phyloP scores from a whole-genome alignment of 2,329 filamentous ascomycete genomes.

The Calonectria pteridis region DNA sequence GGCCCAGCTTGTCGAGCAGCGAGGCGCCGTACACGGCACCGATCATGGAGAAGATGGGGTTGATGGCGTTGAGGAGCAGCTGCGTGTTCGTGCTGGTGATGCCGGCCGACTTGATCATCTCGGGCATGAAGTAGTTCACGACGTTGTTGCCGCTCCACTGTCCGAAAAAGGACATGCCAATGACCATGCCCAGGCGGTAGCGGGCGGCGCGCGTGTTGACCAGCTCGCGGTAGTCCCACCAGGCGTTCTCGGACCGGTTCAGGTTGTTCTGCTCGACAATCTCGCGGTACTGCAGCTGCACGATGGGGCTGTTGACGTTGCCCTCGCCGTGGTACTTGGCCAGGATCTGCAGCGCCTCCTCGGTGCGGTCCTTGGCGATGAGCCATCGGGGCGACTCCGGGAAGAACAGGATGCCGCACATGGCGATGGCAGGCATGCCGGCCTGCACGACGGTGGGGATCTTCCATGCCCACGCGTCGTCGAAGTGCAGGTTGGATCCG shows the following conservation, averaged over 20 bases:
- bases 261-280: constrained; percentile 58
- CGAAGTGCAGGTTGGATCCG: constrained; percentile 47
- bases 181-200: constrained; percentile 64
- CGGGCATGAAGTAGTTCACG: constrained; percentile 45
- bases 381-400: constrained; percentile 59
- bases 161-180: constrained; percentile 64
- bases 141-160: constrained; percentile 65
- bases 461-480: constrained; percentile 13
- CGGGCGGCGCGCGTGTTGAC: constrained; percentile 60
- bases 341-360: constrained; percentile 62
- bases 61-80: constrained; percentile 58
- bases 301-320: constrained; percentile 43
- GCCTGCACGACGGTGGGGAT: constrained; percentile 12
- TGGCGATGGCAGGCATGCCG: constrained; percentile 6
- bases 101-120: constrained; percentile 57
- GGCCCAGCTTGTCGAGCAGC: constrained; percentile 55
- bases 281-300: constrained; percentile 53
- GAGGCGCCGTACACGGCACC: constrained; percentile 55
- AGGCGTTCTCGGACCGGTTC: constrained; percentile 67
- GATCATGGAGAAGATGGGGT: constrained; percentile 57
- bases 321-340: constrained; percentile 63
- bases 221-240: constrained; percentile 67
- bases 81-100: constrained; percentile 55
- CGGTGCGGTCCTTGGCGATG: constrained; percentile 44
- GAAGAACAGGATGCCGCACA: constrained; percentile 18